Percentiles rank a stretch among this genome's conserved stretches.
phyloP scores from a whole-genome alignment of 805 yeast species.

The Candida krabiensis region DNA sequence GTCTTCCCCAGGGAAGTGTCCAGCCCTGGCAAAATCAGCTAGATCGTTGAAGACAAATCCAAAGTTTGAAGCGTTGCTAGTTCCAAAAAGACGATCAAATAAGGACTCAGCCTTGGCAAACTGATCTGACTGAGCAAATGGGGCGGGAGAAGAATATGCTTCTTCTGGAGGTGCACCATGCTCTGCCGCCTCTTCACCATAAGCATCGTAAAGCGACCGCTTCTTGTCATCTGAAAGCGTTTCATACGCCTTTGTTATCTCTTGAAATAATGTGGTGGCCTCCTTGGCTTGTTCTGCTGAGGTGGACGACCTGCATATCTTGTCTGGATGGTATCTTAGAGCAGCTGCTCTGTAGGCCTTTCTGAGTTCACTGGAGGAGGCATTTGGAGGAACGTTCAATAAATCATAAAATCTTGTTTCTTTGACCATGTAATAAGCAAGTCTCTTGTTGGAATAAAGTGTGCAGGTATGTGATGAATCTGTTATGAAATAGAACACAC shows the following conservation, averaged over 20 bases:
- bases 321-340: conserved; percentile 84
- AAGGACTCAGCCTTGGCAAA: conserved; percentile 27
- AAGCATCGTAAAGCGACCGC: conserved; percentile 51
- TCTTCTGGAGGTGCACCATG: neutral
- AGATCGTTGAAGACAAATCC: conserved; percentile 6
- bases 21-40: neutral
- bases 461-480: too few species aligned
- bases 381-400: conserved; percentile 62
- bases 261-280: conserved; percentile 56
- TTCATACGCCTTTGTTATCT: conserved; percentile 67
- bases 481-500: too few species aligned
- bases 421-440: conserved; percentile 67
- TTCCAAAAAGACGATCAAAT: conserved; percentile 33
- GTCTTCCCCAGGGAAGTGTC: neutral
- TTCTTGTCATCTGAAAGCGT: conserved; percentile 47
- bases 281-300: conserved; percentile 35
- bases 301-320: conserved; percentile 50
- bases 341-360: conserved; percentile 83
- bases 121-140: conserved; percentile 1
- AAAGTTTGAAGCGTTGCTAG: conserved; percentile 2
- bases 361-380: conserved; percentile 68
- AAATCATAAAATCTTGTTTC: conserved; percentile 74
- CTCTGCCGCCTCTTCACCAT: conserved; percentile 46
- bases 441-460: too few species aligned
- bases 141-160: neutral